Evolutionary conservation across 2,329 filamentous ascomycete species (phyloP), one percentile per base, ranked within the genome.

Genomic region (Neonectria neomacrospora): DNA sequence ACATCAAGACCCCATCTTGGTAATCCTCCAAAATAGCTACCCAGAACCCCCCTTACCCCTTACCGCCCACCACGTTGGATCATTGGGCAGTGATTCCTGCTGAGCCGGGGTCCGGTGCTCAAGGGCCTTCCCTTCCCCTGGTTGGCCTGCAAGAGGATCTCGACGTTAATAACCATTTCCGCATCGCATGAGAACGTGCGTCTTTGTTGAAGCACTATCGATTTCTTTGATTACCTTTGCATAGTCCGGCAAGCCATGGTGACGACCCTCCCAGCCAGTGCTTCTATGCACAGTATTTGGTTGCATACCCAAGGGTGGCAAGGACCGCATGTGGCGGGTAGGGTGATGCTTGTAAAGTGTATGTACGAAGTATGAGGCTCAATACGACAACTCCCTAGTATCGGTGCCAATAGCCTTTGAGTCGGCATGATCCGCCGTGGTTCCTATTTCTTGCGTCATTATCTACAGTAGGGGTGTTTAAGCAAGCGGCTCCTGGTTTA

Each of bases 161-260:
- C n/a, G 6, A 47, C 16, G 42, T 50, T 20, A 28, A 16, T 47
- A 16, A 26, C n/a, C n/a, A 26, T 28, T 41, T 52, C 39, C 18
- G 39, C 30, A 39, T 42, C 48, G 59, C 59, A 62, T 62, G 42
- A 56, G 54, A 32, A 54, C 59, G 54, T 57, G 54, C 54, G 48
- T 58, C 41, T 18, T 30, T 18, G 7, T 41, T 22, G 54, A 42
- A 50, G 48, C 54, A 42, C 54, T 58, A 58, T 58, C 30, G 34
- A 58, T 51, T 41, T 41, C n/a, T 41, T 41, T 41, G n/a, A 41
- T 18, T 41, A 10, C 28, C 23, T 23, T 23, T 41, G 44, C 42
- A 22, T 30, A 48, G 23, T 30, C 44, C 26, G 30, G 26, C 37
- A 61, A 50, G 28, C 45, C 32, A 56, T 30, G 52, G 32, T 26